Evolutionary conservation across 768 basidiomycete species (phyloP).

Genomic region (Phaeotremella skinneri): DNA sequence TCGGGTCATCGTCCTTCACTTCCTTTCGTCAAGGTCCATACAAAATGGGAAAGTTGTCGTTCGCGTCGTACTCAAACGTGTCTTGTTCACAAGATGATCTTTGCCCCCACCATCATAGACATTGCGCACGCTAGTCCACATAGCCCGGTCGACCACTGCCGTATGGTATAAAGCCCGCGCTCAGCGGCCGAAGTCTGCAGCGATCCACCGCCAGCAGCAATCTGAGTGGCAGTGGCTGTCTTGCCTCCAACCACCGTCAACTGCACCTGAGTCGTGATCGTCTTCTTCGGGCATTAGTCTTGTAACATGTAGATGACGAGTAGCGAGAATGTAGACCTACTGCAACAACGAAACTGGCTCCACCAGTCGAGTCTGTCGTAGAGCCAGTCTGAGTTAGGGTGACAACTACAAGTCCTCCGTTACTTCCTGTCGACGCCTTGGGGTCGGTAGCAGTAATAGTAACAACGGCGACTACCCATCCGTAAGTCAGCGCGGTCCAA

Average conservation of each 20-base stretch:
- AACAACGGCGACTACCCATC: slow-evolving; percentile 9
- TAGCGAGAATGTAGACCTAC: no score
- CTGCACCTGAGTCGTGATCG: neutral
- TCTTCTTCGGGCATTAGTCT: no score
- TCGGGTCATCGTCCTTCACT: no score
- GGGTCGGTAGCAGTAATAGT: slow-evolving; percentile 17
- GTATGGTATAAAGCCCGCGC: no score
- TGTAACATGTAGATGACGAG: no score
- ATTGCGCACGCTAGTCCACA: no score
- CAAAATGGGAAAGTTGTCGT: no score
- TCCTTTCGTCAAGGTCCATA: no score
- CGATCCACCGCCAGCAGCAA: neutral
- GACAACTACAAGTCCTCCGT: slow-evolving; percentile 16
- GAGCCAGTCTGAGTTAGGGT: slow-evolving; percentile 13
- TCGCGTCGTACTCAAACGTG: no score
- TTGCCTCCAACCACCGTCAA: neutral
- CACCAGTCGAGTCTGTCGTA: slow-evolving; percentile 7
- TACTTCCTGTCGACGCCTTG: slow-evolving; percentile 5
- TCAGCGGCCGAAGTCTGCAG: neutral
- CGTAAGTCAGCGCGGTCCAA: neutral
- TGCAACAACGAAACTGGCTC: slow-evolving; percentile 7
- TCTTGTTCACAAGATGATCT: no score
- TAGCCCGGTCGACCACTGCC: no score
- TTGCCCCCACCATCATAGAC: no score
- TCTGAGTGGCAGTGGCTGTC: neutral